Evolutionary conservation across 1,284 basidiomycete species (phyloP).

Genomic region (Chalciporus piperatoides): DNA sequence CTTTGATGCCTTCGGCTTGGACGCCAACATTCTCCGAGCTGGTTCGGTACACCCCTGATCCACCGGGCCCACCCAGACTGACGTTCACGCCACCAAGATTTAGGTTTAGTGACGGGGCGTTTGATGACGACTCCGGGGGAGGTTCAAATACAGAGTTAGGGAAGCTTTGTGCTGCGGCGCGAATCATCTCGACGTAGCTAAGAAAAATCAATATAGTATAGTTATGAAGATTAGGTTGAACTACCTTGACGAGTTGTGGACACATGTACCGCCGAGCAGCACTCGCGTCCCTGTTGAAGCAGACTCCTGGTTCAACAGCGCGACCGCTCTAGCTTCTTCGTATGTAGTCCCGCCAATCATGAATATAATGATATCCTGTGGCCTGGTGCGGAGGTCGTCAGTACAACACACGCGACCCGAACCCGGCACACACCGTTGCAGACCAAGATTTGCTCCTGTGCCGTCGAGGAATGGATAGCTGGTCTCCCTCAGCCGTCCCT

Average conservation of each 20-base stretch:
- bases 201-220: constrained; percentile 6
- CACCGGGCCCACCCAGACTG: constrained; percentile 79
- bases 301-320: constrained; percentile 81
- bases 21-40: constrained; percentile 70
- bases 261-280: constrained; percentile 86
- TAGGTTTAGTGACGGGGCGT: constrained; percentile 75
- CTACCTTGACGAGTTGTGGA: constrained; percentile 90
- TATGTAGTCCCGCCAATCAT: constrained; percentile 94
- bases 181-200: constrained; percentile 76
- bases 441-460: constrained; percentile 57
- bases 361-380: constrained; percentile 93
- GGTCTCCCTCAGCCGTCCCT: constrained; percentile 81
- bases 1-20: constrained; percentile 78
- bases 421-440: constrained; percentile 54
- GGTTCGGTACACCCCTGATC: constrained; percentile 79
- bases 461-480: constrained; percentile 89
- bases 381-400: constrained; percentile 43
- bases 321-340: constrained; percentile 83
- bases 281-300: constrained; percentile 62
- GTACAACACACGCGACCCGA: not conserved
- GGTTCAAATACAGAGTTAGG: constrained; percentile 66
- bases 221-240: constrained; percentile 16
- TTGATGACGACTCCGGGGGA: constrained; percentile 63
- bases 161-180: constrained; percentile 57
- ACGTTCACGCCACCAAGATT: constrained; percentile 90